A percentile compares a stretch with the other conserved stretches of the same genome.
phyloP scores from a whole-genome alignment of 2,329 filamentous ascomycete species.

The Cercospora beticola region DNA sequence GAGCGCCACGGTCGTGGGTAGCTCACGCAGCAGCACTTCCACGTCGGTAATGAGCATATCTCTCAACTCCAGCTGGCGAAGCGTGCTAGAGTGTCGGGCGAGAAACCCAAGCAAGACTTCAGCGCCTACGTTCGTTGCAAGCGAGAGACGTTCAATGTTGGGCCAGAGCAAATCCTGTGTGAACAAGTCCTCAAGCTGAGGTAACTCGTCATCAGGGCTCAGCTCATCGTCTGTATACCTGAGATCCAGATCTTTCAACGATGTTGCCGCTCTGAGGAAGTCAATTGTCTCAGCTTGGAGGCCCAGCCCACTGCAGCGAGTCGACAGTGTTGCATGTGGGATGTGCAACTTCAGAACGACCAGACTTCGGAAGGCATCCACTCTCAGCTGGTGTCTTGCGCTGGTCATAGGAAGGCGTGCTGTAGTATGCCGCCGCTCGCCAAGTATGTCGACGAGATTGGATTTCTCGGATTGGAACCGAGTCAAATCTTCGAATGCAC shows the following conservation, averaged over 20 bases:
- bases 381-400: constrained; percentile 9
- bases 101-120: constrained; percentile 26
- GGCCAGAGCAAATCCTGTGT: constrained; percentile 21
- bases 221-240: constrained; percentile 24
- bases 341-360: constrained; percentile 18
- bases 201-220: constrained; percentile 18
- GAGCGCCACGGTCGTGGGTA: constrained; percentile 15
- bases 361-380: constrained; percentile 17
- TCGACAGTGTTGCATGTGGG: constrained; percentile 18
- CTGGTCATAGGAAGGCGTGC: background rate
- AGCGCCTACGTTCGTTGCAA: constrained; percentile 23
- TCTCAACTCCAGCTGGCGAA: background rate
- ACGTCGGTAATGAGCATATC: background rate
- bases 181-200: constrained; percentile 17
- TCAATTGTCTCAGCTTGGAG: constrained; percentile 16
- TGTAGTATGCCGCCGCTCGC: background rate
- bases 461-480: background rate
- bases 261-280: constrained; percentile 14
- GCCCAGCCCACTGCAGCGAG: background rate
- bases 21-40: background rate
- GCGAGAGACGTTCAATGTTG: constrained; percentile 14
- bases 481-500: constrained; percentile 8
- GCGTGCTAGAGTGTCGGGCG: constrained; percentile 14
- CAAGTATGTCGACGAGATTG: background rate
- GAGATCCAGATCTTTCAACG: constrained; percentile 19